Percentiles rank a stretch among this genome's conserved stretches.
phyloP scores from a whole-genome alignment of 2,329 filamentous ascomycete genomes.

The Elsinoe ampelina region DNA sequence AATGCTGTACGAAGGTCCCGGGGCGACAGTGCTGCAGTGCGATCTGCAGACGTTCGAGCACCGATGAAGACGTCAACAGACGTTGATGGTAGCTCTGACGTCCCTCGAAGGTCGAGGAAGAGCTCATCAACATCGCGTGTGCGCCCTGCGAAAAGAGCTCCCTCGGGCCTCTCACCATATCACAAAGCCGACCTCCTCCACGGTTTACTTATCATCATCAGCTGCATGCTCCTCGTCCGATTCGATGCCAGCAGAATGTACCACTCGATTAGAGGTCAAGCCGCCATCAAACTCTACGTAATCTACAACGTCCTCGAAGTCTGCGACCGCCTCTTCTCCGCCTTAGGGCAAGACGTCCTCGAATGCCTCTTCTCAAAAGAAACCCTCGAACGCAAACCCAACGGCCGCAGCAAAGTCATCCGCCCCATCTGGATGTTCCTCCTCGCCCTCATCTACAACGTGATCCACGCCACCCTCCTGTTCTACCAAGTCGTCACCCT shows the following conservation, averaged over 20 bases:
- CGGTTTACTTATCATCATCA: constrained; percentile 77
- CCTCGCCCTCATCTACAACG: constrained; percentile 77
- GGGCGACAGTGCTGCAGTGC: not conserved
- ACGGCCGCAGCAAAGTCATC: constrained; percentile 83
- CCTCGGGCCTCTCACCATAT: constrained; percentile 73
- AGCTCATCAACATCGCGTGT: constrained; percentile 48
- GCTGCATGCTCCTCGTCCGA: constrained; percentile 74
- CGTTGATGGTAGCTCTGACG: not conserved
- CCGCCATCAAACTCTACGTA: constrained; percentile 95
- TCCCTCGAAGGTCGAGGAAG: constrained; percentile 17
- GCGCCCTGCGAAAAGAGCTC: constrained; percentile 62
- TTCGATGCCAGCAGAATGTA: constrained; percentile 97
- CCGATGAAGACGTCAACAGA: constrained; percentile 8
- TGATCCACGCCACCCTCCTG: constrained; percentile 73
- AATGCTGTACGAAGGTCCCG: not conserved
- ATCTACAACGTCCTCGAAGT: constrained; percentile 98
- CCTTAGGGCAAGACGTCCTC: constrained; percentile 88
- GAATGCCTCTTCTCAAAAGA: constrained; percentile 93
- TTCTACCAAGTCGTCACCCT: constrained; percentile 98
- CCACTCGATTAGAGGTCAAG: constrained; percentile 90
- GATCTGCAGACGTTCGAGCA: constrained; percentile 1
- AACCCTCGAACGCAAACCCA: constrained; percentile 75
- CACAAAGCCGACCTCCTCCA: constrained; percentile 95
- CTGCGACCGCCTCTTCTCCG: constrained; percentile 78
- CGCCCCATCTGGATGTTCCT: constrained; percentile 86